Base-by-base conservation (phyloP, 495 filamentous ascomycete genomes). In the Hypomontagnella monticulosa region DNA sequence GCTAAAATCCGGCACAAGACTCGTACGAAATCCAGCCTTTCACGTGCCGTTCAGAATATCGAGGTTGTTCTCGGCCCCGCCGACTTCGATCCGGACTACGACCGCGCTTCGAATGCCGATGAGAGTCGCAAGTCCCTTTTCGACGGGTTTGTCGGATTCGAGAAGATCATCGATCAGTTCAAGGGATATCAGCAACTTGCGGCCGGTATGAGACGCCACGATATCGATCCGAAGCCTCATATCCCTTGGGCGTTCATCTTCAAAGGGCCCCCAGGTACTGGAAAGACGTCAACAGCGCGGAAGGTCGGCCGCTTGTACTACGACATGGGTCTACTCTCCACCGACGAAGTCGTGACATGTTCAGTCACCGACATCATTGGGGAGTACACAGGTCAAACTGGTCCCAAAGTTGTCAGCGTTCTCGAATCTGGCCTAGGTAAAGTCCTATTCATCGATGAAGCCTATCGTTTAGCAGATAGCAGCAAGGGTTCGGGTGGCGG, bases 31-130 rank as follows among this genome's bases (percentile, higher is more conserved):
- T 10, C 18, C 27, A 48, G 44, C 15, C 18, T 15, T 10, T 44
- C 42, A 20, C 16, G 10, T 19, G 16, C 7, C 4, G 5, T 44
- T 12, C 7, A 32, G 4, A 14, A 1, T 10, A 10, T 47, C 0
- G 46, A 53, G 41, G 38, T n/a, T 50, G 41, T 43, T 12, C 77
- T 92, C 1, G 84, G 88, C 40, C 79, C 88, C 0, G 50, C 71
- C 5, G 90, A 93, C 71, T 88, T 93, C 69, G 90, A 93, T 71
- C 66, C 72, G 37, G 75, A 93, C 10, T 89, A 81, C 61, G 80
- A 88, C 61, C 80, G 90, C 4, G 81, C 68, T 0, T 72, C 78
- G 1, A 69, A 74, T 9, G 78, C 80, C 0, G 74, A 75, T 2
- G 81, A 77, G 0, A 88, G 86, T 64, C 38, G 85, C 12, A 52